Percentiles rank a stretch among this genome's conserved stretches.
Conservation (phyloP, 2,329 filamentous ascomycete species). For the Lizonia empirigonia region DNA sequence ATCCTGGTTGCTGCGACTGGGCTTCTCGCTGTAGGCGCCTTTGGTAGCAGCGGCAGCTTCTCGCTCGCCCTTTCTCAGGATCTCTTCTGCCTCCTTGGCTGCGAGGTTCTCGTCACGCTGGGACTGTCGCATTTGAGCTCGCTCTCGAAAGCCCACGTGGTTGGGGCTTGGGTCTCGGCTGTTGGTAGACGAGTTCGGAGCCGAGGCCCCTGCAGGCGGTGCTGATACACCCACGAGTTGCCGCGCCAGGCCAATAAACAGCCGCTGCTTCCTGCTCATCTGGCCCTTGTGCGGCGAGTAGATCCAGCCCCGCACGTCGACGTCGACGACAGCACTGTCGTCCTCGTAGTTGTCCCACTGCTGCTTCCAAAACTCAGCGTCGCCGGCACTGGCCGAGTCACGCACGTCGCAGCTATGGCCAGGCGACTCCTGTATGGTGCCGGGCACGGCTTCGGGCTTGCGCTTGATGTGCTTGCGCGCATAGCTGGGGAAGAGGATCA, state of each 20-base stretch:
- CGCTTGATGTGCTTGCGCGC: slow-evolving; percentile 71
- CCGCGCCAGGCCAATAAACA: slow-evolving; percentile 84
- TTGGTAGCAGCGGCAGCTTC: slow-evolving; percentile 73
- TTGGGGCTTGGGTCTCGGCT: slow-evolving; percentile 55
- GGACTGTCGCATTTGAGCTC: slow-evolving; percentile 56
- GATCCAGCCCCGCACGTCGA: slow-evolving; percentile 95
- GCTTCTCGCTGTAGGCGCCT: slow-evolving; percentile 75
- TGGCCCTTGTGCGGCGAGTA: slow-evolving; percentile 85
- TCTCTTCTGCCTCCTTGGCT: slow-evolving; percentile 74
- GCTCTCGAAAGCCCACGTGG: slow-evolving; percentile 43
- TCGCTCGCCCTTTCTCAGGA: slow-evolving; percentile 72
- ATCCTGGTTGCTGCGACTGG: slow-evolving; percentile 55
- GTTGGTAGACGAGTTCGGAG: slow-evolving; percentile 44
- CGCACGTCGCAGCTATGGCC: slow-evolving; percentile 51
- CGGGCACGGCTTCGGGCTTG: slow-evolving; percentile 46
- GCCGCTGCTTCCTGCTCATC: slow-evolving; percentile 82
- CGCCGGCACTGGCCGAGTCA: slow-evolving; percentile 57
- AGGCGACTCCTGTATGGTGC: slow-evolving; percentile 45
- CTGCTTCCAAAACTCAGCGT: slow-evolving; percentile 75
- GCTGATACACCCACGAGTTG: slow-evolving; percentile 86
- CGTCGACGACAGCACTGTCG: slow-evolving; percentile 84
- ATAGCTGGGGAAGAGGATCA: slow-evolving; percentile 95
- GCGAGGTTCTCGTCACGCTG: slow-evolving; percentile 69
- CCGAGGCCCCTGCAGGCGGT: slow-evolving; percentile 56
- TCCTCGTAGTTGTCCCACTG: slow-evolving; percentile 83